phyloP scores from a whole-genome alignment of 2,329 filamentous ascomycete species.

The Hysterium pulicare region DNA sequence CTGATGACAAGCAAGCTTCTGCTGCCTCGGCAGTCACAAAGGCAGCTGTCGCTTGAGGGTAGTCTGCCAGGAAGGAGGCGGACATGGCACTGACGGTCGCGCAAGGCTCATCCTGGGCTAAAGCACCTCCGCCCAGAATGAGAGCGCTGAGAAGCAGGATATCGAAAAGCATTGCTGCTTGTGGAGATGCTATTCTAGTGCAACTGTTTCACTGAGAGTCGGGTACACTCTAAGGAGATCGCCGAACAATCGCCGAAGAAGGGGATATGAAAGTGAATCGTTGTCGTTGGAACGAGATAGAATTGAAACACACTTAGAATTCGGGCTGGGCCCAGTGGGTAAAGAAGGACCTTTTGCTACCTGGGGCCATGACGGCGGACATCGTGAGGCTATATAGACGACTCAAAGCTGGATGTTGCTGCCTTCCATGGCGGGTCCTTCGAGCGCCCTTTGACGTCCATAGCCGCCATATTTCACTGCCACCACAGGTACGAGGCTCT shows the following conservation, averaged over 20 bases:
- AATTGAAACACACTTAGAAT: not conserved
- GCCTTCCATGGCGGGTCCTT: no score
- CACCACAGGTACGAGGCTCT: not conserved
- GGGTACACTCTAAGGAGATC: not conserved
- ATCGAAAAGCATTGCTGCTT: not conserved
- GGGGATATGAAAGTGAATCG: not conserved
- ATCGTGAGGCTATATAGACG: no score
- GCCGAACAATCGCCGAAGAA: not conserved
- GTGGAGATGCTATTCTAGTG: no score
- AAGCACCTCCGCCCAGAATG: not conserved
- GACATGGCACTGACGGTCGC: conserved; percentile 16
- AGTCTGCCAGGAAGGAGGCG: conserved; percentile 10
- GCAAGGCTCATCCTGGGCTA: conserved; percentile 7
- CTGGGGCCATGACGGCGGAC: no score
- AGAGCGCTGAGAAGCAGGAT: not conserved
- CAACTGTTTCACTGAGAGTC: not conserved
- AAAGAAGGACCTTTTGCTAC: no score
- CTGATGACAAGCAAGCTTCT: conserved; percentile 22
- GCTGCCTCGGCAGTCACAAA: conserved; percentile 14
- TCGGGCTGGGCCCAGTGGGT: not conserved
- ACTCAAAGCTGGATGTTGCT: no score
- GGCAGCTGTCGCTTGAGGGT: conserved; percentile 11
- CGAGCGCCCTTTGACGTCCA: not conserved
- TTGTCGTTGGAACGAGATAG: not conserved
- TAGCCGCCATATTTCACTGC: no score